phyloP scores from a whole-genome alignment of 495 filamentous ascomycete species.

The Mytilinidion resinicola region DNA sequence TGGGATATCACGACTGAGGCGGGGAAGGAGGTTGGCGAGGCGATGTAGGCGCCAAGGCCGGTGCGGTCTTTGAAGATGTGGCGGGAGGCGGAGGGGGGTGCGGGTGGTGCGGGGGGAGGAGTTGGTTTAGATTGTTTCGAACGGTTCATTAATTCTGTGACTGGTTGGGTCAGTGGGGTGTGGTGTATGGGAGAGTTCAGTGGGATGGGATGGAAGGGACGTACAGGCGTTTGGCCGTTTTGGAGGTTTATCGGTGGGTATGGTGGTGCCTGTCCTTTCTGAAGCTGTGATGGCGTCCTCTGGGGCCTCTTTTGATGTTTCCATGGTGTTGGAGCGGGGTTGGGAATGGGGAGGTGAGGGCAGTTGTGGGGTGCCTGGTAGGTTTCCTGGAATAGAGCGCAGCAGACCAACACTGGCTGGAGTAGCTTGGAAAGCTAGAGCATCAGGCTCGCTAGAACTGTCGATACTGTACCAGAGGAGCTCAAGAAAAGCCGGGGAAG shows the following conservation, averaged over 20 bases:
- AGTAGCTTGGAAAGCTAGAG: not conserved
- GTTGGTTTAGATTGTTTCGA: slow-evolving; percentile 29
- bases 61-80: slow-evolving; percentile 42
- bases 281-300: slow-evolving; percentile 36
- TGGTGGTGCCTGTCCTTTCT: slow-evolving; percentile 33
- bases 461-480: too few relatives aligned
- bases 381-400: not conserved
- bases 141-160: slow-evolving; percentile 63
- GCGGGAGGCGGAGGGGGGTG: slow-evolving; percentile 26
- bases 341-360: too few relatives aligned
- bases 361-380: too few relatives aligned
- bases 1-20: slow-evolving; percentile 58
- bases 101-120: slow-evolving; percentile 39
- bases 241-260: slow-evolving; percentile 15
- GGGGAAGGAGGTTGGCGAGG: slow-evolving; percentile 59
- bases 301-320: not conserved
- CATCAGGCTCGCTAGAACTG: not conserved
- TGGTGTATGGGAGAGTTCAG: not conserved
- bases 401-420: too few relatives aligned
- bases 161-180: slow-evolving; percentile 33
- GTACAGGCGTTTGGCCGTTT: slow-evolving; percentile 39
- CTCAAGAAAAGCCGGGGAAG: too few relatives aligned
- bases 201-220: not conserved
- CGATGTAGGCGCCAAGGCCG: slow-evolving; percentile 65
- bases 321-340: not conserved